Evolutionary conservation across 208 protist genomes (phyloP).

Genomic region (Acanthamoeba sp.): DNA sequence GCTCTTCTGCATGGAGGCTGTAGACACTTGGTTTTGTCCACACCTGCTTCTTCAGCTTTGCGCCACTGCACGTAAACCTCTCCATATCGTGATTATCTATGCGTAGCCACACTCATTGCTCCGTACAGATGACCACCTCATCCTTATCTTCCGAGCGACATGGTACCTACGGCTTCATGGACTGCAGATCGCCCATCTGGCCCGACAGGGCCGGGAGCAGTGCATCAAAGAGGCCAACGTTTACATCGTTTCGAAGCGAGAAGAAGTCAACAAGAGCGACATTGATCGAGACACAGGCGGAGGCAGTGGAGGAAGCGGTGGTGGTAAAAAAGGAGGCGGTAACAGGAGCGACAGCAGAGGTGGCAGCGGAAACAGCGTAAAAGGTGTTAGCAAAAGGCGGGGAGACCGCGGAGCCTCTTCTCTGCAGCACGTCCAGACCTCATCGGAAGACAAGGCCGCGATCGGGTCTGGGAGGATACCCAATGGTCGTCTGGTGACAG

Average conservation of each 20-base stretch:
- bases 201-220: neutral
- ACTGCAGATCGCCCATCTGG: neutral
- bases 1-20: neutral
- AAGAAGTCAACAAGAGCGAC: too few species aligned
- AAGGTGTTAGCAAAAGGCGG: too few species aligned
- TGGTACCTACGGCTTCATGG: neutral
- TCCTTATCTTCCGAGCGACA: neutral
- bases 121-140: neutral
- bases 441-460: too few species aligned
- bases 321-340: too few species aligned
- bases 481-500: too few species aligned
- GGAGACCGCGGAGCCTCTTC: too few species aligned
- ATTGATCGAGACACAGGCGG: too few species aligned
- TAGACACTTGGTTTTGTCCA: neutral
- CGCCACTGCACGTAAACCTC: neutral
- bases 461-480: too few species aligned
- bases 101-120: neutral
- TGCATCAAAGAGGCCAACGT: neutral
- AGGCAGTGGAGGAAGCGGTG: too few species aligned
- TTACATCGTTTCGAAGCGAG: neutral
- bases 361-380: too few species aligned
- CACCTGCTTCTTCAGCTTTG: neutral
- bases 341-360: too few species aligned
- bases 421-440: too few species aligned
- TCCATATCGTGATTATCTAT: neutral